Evolutionary conservation across 345 rosid species (phyloP).

Genomic region (Microthlaspi erraticum): DNA sequence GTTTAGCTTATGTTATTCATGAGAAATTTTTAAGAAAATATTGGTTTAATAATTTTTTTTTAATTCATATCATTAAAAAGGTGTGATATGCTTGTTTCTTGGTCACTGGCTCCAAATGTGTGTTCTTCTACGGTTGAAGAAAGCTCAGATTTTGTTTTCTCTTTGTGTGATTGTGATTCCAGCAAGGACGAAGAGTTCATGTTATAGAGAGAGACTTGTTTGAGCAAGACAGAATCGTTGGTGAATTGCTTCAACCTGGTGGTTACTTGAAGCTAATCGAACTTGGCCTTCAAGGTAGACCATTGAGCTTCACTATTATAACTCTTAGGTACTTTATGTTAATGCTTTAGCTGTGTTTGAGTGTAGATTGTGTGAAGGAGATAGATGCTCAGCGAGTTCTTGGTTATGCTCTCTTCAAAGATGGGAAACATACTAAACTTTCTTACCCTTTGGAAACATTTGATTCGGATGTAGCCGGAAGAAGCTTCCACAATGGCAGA

Average conservation of each 20-base stretch:
- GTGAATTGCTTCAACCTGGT: conserved; percentile 65
- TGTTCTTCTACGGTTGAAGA: not conserved
- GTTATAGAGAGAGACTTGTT: conserved; percentile 63
- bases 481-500: conserved; percentile 43
- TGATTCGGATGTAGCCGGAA: conserved; percentile 38
- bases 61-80: too few relatives aligned
- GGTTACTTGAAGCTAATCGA: conserved; percentile 60
- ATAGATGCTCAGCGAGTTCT: conserved; percentile 44
- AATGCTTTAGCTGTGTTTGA: too few relatives aligned
- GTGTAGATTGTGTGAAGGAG: conserved; percentile 42
- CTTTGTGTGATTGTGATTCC: not conserved
- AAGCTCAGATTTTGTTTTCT: not conserved
- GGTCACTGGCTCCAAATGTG: too few relatives aligned
- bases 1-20: not conserved
- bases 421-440: conserved; percentile 37
- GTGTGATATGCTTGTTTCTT: too few relatives aligned
- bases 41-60: too few relatives aligned
- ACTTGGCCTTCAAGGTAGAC: conserved; percentile 54
- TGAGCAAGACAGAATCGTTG: conserved; percentile 57
- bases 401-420: conserved; percentile 39
- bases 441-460: conserved; percentile 37
- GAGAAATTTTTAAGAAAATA: too few relatives aligned
- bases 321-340: too few relatives aligned
- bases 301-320: not conserved
- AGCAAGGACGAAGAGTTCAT: conserved; percentile 62